Percentiles rank a stretch among this genome's conserved stretches.
Conservation (phyloP, 2,329 filamentous ascomycete genomes). For the Aspergillus novofumigatus region DNA sequence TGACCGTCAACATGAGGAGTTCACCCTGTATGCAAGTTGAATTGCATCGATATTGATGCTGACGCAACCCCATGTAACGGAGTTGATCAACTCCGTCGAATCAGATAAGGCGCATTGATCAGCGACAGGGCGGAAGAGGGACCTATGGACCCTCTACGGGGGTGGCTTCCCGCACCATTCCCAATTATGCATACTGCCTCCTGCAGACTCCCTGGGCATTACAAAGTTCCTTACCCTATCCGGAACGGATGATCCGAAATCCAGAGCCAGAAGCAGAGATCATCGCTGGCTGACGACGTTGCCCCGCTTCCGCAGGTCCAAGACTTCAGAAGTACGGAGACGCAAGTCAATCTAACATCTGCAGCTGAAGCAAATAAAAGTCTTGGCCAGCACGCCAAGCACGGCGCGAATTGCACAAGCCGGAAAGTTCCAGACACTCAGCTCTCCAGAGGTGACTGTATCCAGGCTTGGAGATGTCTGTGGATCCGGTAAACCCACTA, state of each 20-base stretch:
- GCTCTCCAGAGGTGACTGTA: background rate
- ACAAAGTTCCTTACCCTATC: background rate
- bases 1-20: background rate
- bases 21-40: background rate
- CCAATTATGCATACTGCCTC: background rate
- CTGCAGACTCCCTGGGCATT: background rate
- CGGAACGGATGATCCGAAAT: background rate
- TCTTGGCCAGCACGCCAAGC: background rate
- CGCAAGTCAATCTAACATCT: too few species aligned
- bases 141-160: background rate
- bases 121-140: background rate
- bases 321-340: background rate
- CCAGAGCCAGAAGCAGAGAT: background rate
- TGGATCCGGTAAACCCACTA: too few species aligned
- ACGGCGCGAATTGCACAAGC: background rate
- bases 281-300: conserved; percentile 4
- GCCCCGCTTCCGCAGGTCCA: background rate
- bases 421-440: conserved; percentile 1
- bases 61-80: background rate
- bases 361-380: background rate
- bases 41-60: background rate
- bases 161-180: background rate
- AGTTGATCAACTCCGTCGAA: background rate
- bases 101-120: background rate
- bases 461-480: too few species aligned